Conservation (phyloP, 2,329 filamentous ascomycete genomes). For the Diaporthe ampelina region DNA sequence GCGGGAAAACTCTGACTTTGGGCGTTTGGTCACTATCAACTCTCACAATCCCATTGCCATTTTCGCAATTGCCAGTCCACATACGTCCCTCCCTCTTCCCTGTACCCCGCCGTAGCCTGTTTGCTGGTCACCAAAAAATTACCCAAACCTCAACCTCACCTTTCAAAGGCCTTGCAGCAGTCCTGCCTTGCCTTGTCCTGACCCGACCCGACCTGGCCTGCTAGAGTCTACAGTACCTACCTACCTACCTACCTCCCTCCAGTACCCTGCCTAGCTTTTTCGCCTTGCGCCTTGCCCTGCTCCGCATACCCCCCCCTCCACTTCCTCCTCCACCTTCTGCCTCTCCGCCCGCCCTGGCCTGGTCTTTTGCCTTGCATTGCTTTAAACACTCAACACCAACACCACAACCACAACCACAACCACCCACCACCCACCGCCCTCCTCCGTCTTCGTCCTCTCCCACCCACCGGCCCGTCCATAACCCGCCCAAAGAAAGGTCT, state of each 20-base stretch:
- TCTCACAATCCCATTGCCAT: constrained; percentile 28
- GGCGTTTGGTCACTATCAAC: constrained; percentile 24
- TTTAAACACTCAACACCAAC: neutral
- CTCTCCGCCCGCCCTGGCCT: neutral
- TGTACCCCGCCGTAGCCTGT: constrained; percentile 41
- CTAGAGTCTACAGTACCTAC: too few relatives aligned
- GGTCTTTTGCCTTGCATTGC: neutral
- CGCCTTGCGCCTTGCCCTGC: constrained; percentile 10
- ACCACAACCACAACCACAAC: neutral
- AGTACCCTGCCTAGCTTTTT: neutral
- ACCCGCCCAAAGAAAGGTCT: neutral
- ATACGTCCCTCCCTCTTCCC: constrained; percentile 38
- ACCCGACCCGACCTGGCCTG: neutral
- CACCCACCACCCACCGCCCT: too few relatives aligned
- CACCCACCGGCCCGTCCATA: neutral
- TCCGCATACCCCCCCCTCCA: neutral
- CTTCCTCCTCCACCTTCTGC: constrained; percentile 6
- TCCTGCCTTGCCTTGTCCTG: neutral
- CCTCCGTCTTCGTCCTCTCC: neutral
- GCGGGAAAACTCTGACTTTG: constrained; percentile 39
- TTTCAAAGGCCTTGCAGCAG: neutral
- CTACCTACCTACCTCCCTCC: too few relatives aligned
- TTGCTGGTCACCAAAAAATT: constrained; percentile 30
- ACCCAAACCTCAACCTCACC: neutral
- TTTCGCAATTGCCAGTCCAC: neutral